Evolutionary conservation across 257 asterid genomes (phyloP).

Genomic region (Solanum lycopersicoides): DNA sequence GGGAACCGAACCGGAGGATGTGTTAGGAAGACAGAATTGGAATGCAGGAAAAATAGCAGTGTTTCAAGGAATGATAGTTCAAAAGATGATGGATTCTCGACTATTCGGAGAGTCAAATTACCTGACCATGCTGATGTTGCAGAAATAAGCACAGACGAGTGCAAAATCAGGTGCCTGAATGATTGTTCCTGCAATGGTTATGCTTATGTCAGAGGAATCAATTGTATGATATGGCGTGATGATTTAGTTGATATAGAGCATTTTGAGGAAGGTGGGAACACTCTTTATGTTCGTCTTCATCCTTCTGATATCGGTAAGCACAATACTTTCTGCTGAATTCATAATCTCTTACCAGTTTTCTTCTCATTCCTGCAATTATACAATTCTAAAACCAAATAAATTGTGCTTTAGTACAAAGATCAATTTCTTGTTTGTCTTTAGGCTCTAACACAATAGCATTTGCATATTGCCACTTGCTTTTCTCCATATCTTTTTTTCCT

Average conservation of each 20-base stretch:
- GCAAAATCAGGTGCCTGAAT: conserved; percentile 30
- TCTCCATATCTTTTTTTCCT: background rate
- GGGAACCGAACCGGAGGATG: conserved; percentile 64
- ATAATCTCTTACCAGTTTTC: background rate
- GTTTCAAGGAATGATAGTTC: background rate
- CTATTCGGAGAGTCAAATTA: conserved; percentile 34
- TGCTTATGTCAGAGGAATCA: conserved; percentile 40
- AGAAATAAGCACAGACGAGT: conserved; percentile 11
- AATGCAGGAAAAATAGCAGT: conserved; percentile 18
- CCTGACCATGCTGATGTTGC: conserved; percentile 52
- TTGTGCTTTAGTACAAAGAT: background rate
- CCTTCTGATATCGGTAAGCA: conserved; percentile 48
- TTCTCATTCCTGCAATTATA: background rate
- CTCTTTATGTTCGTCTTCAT: conserved; percentile 48
- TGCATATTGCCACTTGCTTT: background rate
- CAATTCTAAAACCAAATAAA: background rate
- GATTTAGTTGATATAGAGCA: conserved; percentile 54
- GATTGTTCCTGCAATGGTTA: conserved; percentile 68
- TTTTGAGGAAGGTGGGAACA: conserved; percentile 40
- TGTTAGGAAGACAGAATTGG: conserved; percentile 25
- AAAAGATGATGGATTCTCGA: conserved; percentile 27
- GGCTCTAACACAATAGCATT: background rate
- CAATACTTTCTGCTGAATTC: background rate
- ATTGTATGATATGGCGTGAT: conserved; percentile 59
- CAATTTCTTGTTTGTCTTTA: background rate